phyloP scores from a whole-genome alignment of 306 rosid species.

The Glycyrrhiza uralensis region DNA sequence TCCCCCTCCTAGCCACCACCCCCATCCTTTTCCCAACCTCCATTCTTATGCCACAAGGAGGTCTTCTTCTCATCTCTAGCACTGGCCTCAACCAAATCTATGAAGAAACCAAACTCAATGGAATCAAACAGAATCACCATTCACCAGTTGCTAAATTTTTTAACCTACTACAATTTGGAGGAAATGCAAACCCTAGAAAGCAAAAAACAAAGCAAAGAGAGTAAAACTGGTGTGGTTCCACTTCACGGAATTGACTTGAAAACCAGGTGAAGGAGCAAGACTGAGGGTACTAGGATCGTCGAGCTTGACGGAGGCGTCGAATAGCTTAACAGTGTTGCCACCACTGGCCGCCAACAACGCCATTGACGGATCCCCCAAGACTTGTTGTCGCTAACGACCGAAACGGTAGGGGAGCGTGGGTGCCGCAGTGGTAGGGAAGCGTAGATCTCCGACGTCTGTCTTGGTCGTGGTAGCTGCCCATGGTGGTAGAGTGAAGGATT shows the following conservation, averaged over 20 bases:
- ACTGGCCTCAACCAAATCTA: slow-evolving; percentile 91
- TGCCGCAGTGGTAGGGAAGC: not conserved
- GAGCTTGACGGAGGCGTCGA: slow-evolving; percentile 75
- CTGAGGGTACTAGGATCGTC: slow-evolving; percentile 81
- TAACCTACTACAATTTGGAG: too few relatives aligned
- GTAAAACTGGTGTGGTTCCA: slow-evolving; percentile 96
- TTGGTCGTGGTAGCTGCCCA: too few relatives aligned
- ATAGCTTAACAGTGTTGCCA: slow-evolving; percentile 82
- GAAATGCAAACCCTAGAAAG: too few relatives aligned
- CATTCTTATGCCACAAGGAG: slow-evolving; percentile 77
- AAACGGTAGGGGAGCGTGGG: not conserved
- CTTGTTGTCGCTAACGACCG: slow-evolving; percentile 27
- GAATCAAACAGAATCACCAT: too few relatives aligned
- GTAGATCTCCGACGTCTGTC: too few relatives aligned
- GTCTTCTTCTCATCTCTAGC: slow-evolving; percentile 93
- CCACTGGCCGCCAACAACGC: slow-evolving; percentile 76
- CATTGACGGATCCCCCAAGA: slow-evolving; percentile 61
- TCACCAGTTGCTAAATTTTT: too few relatives aligned
- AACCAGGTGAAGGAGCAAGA: too few relatives aligned
- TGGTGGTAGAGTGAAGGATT: too few relatives aligned
- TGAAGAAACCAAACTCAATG: too few relatives aligned
- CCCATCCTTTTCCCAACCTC: too few relatives aligned
- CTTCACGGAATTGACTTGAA: slow-evolving; percentile 77
- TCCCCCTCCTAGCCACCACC: too few relatives aligned
- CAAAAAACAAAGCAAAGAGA: too few relatives aligned